phyloP scores from a whole-genome alignment of 441 rosid genomes.

The Hura crepitans region DNA sequence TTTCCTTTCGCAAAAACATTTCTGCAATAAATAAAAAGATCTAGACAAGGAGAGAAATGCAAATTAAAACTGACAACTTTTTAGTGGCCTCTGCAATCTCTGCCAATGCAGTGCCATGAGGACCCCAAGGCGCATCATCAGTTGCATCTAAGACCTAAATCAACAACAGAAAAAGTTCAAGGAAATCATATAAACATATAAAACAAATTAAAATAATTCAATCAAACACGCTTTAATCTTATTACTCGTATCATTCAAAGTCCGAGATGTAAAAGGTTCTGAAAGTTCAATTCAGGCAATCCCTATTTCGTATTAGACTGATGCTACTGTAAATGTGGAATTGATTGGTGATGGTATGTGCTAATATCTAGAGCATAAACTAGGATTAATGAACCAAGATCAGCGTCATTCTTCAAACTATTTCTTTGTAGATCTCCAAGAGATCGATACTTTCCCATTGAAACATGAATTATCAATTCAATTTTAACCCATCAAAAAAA shows the following conservation, averaged over 20 bases:
- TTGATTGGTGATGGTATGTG: background rate
- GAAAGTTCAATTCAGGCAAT: background rate
- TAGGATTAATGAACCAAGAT: background rate
- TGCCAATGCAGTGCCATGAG: conserved; percentile 89
- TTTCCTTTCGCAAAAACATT: conserved; percentile 9
- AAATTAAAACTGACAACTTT: conserved; percentile 55
- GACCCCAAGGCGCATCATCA: conserved; percentile 99
- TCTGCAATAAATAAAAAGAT: background rate
- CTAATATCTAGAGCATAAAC: background rate
- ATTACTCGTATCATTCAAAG: background rate
- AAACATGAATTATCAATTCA: background rate
- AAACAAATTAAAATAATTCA: background rate
- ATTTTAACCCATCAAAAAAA: background rate
- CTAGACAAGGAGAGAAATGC: background rate
- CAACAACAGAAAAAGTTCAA: background rate
- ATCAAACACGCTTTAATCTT: background rate
- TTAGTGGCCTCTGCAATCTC: conserved; percentile 89
- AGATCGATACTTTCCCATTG: background rate
- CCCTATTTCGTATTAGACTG: background rate
- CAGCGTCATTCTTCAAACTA: background rate
- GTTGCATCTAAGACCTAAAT: conserved; percentile 95
- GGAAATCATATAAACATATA: background rate
- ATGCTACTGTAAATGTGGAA: background rate
- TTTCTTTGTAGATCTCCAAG: conserved; percentile 1
- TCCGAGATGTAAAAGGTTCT: background rate